Base-by-base conservation (phyloP, 228 moss, liverwort and hornwort genomes). In the Sphagnum magellanicum region DNA sequence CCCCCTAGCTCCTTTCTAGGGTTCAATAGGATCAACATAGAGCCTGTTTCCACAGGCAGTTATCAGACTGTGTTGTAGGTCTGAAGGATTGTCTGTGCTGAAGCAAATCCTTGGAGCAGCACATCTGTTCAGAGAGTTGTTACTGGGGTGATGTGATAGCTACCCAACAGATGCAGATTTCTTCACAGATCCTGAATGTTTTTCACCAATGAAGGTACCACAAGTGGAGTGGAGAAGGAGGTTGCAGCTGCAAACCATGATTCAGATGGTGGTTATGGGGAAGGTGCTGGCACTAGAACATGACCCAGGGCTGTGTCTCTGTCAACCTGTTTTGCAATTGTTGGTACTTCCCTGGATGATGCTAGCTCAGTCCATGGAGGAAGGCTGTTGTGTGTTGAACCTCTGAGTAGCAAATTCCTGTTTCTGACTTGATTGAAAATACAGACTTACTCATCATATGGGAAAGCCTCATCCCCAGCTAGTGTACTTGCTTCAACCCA, bases 391-490 rank as follows among this genome's bases (percentile, higher is more conserved):
- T 51, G 52, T n/a, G 67, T 53, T 5, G 52, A 59, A 6, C 72
- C 74, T 48, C 57, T 8, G 81, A 49, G 15, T 52, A 8, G 67
- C 32, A 32, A 32, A 32, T 32, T 32, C 32, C 32, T 32, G 53
- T 6, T 53, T 16, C 32, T 67, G 52, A 52, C 16, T n/a, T 50
- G 78, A 78, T 4, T 75, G 75, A 2, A 60, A 6, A 9, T 65
- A 68, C 47, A 78, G 81, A 59, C 65, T 85, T 81, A 70, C 79
- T 85, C 64, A 81, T 76, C 85, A 79, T 76, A 50, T 77, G 85
- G 52, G 53, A 65, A 15, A 85, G 60, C 66, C 81, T 74, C 5
- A 77, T 74, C 67, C 85, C 81, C 60, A 81, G 57, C 62, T 77
- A 74, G 48, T 85, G 79, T 50, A 81, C 77, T 71, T 85, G 79